Evolutionary conservation across 192 early-diverging fungal species (phyloP).

Genomic region (Linderina pennispora): DNA sequence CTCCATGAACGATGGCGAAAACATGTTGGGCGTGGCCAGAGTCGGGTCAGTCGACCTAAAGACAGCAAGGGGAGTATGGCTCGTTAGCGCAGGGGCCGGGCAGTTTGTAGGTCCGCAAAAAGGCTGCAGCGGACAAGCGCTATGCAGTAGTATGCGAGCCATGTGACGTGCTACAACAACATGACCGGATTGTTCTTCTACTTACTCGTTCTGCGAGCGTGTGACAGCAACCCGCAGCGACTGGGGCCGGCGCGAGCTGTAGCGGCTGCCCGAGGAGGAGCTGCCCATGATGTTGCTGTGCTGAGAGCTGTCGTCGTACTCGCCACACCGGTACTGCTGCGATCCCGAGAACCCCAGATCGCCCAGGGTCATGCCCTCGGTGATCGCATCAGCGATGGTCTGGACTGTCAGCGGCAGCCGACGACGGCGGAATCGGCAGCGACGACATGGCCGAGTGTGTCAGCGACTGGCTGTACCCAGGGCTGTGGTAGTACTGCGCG

Average conservation of each 20-base stretch:
- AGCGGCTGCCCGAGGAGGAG: constrained; percentile 8
- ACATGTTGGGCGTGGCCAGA: constrained; percentile 63
- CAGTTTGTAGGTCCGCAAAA: too few species aligned
- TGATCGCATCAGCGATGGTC: too few species aligned
- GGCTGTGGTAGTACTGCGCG: neutral
- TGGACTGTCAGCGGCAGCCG: too few species aligned
- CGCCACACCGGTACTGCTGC: too few species aligned
- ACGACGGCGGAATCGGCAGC: constrained; percentile 21
- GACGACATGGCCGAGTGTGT: constrained; percentile 12
- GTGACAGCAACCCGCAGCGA: constrained; percentile 39
- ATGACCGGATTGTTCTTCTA: too few species aligned
- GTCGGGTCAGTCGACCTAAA: constrained; percentile 20
- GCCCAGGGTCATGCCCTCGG: too few species aligned
- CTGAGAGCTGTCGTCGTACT: neutral
- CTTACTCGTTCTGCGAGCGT: constrained; percentile 38
- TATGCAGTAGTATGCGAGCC: too few species aligned
- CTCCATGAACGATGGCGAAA: constrained; percentile 63
- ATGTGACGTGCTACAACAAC: too few species aligned
- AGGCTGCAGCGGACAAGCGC: too few species aligned
- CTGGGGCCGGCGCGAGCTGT: constrained; percentile 27
- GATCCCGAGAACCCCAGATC: too few species aligned
- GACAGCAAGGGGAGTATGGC: too few species aligned
- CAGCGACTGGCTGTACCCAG: constrained; percentile 2
- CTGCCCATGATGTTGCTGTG: constrained; percentile 7
- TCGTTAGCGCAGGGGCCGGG: too few species aligned